A percentile compares a stretch with the other conserved stretches of the same genome.
Conservation (phyloP, 331 rosid genomes). For the Malus hybrid region DNA sequence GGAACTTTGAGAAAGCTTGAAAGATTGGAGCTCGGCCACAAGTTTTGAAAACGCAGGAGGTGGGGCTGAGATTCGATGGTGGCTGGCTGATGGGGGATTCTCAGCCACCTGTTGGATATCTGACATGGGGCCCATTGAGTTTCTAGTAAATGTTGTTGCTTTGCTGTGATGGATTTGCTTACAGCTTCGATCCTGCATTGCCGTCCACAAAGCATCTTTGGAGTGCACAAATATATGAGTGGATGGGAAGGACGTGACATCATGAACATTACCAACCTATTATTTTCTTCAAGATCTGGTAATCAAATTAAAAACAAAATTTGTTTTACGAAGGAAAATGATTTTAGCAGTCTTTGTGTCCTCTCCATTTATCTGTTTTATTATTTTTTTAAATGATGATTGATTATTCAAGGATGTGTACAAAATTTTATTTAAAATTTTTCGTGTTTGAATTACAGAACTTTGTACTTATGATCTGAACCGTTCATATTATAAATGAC, state of each 20-base stretch:
- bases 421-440: too few species aligned
- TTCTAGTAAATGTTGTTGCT: not conserved
- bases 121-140: constrained; percentile 30
- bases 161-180: not conserved
- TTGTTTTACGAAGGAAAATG: too few species aligned
- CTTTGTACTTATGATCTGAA: too few species aligned
- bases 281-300: not conserved
- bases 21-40: constrained; percentile 40
- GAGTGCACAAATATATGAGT: not conserved
- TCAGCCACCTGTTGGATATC: constrained; percentile 47
- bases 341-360: too few species aligned
- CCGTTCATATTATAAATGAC: too few species aligned
- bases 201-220: constrained; percentile 5
- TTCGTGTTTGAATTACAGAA: too few species aligned
- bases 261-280: not conserved
- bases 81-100: constrained; percentile 16
- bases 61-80: constrained; percentile 34
- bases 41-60: constrained; percentile 29
- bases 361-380: too few species aligned
- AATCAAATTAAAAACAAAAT: too few species aligned
- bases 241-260: not conserved
- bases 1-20: not conserved
- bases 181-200: not conserved
- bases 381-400: too few species aligned
- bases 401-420: too few species aligned